Evolutionary conservation across 805 yeast genomes (phyloP), one percentile per base, ranked within the genome.

Genomic region (Tetrapisispora namnaoensis): DNA sequence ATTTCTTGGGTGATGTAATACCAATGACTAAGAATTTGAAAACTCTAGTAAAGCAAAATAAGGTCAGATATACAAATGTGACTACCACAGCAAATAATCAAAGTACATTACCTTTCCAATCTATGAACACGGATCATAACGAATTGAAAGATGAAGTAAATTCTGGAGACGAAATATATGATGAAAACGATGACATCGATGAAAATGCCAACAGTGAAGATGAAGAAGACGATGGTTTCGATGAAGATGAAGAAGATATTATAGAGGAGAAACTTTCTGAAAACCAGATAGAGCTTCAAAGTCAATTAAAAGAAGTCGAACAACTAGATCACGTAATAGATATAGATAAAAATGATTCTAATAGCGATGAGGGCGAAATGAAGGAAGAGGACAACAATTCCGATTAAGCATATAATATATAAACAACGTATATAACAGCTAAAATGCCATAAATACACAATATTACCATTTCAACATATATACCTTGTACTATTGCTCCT

Each of bases 1-100:
- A 52, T 28, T 60, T 61, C 39, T 40, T 62, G 34, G 47, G 53
- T 20, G 66, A 63, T 30, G 53, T 62, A 37, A 46, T 63, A 20
- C 64, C 62, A 13, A 55, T 51, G 42, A 61, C 65, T 1, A 55
- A 57, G 13, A 51, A 53, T 20, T 39, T 62, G 21, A 55, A 49
- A 20, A 51, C 57, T 13, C 47, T 62, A 24, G 60, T 60, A 1
- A 52, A 56, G 21, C 61, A 60, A 40, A 61, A 62, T 35, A 55
- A 59, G 46, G 60, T 61, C 2, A 53, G 67, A 44, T 62, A 58
- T 43, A 52, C 61, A 13, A 46, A 37, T 36, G 28, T 43, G 9
- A 5, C 20, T 3, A 6, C 36, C 14, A 13, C 36, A 32, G 38
- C 39, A 30, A n/a, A 42, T 4, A 52, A 53, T 11, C 60, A 57